phyloP scores from a whole-genome alignment of 352 stramenopile genomes.

The Phytophthora citrophthora region DNA sequence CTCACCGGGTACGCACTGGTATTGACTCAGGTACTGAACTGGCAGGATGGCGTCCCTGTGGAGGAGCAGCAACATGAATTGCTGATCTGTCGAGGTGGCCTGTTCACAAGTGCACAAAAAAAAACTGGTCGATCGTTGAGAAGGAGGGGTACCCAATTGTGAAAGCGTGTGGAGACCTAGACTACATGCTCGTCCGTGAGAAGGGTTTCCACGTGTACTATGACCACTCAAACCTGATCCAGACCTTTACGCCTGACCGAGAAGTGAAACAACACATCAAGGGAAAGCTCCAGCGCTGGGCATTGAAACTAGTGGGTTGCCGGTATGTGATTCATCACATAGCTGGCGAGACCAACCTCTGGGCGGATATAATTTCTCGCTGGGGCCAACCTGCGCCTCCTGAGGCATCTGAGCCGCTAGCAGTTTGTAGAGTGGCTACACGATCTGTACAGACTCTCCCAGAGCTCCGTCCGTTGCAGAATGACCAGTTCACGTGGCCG shows the following conservation, averaged over 20 bases:
- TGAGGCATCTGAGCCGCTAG: too few species aligned
- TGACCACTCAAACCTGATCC: constrained; percentile 11
- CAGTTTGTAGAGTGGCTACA: too few species aligned
- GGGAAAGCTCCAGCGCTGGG: constrained; percentile 5
- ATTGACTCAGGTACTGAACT: not conserved
- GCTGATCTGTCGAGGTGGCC: not conserved
- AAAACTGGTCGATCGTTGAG: constrained; percentile 1
- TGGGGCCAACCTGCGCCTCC: not conserved
- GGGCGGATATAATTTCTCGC: constrained; percentile 2
- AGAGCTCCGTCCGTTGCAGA: too few species aligned
- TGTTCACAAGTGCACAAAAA: not conserved
- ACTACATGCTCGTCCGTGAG: constrained; percentile 3
- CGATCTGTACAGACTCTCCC: too few species aligned
- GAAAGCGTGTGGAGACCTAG: not conserved
- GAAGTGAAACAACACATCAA: constrained; percentile 2
- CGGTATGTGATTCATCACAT: constrained; percentile 8
- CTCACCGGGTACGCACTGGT: not conserved
- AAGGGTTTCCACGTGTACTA: constrained; percentile 14
- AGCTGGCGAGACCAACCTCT: not conserved
- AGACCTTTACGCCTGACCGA: constrained; percentile 1
- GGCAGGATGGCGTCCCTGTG: not conserved
- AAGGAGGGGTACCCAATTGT: constrained; percentile 7
- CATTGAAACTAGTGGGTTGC: not conserved
- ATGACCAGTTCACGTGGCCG: too few species aligned
- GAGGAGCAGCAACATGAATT: not conserved